These are phyloP conservation scores for Trichophyton mentagrophytes DNA, from an alignment of 2,329 filamentous ascomycete species.

Conservation along the genomic window DNA sequence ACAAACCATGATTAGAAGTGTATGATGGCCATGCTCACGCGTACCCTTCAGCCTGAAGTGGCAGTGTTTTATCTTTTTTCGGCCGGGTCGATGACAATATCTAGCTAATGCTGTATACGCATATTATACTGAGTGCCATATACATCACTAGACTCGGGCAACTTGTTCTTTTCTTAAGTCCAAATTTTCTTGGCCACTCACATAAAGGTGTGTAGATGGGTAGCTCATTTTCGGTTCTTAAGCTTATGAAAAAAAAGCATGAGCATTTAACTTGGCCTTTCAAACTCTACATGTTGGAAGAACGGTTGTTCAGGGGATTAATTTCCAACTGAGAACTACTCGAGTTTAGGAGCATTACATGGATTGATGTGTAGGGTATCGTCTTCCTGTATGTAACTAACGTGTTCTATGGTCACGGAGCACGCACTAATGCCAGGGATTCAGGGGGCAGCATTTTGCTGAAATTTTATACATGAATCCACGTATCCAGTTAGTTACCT, in stretches of 20 bases:
- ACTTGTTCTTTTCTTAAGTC: too few relatives aligned
- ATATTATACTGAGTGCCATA: too few relatives aligned
- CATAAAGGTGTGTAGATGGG: too few relatives aligned
- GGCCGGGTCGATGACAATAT: not conserved
- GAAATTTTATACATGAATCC: not conserved
- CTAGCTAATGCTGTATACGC: not conserved
- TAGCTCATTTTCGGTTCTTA: too few relatives aligned
- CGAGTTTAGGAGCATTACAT: not conserved
- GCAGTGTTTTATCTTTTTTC: not conserved
- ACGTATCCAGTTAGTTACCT: not conserved
- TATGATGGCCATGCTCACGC: not conserved
- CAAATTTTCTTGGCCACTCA: too few relatives aligned
- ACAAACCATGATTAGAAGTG: not conserved
- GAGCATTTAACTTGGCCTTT: too few relatives aligned
- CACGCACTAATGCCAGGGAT: not conserved
- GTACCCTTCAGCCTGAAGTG: not conserved
- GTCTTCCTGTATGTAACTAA: not conserved
- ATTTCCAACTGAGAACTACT: too few relatives aligned
- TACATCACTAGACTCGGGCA: too few relatives aligned
- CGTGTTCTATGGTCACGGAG: not conserved
- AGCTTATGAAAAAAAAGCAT: too few relatives aligned
- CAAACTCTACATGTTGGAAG: too few relatives aligned
- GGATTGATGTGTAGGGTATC: not conserved
- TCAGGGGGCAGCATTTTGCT: not conserved
- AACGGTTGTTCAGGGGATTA: too few relatives aligned